Base-by-base conservation (phyloP, 2,329 filamentous ascomycete species). In the Mycosphaerelloides madeirae region DNA sequence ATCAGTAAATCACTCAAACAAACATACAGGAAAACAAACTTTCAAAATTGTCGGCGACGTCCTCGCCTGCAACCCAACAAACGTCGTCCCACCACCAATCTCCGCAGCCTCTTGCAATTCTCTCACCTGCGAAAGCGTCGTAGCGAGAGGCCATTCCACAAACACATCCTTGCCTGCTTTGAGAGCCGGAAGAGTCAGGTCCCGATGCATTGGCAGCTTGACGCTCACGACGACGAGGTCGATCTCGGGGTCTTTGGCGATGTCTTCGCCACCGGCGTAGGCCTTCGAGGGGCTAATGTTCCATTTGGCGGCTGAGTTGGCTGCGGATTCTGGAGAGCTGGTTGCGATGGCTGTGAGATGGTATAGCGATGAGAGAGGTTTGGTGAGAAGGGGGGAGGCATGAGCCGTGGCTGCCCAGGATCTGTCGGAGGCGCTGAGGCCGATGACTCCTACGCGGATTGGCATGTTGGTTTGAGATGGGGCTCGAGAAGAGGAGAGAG, bases 161-260 rank as follows among this genome's bases (percentile, higher is more conserved):
- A 71, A 77, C 9, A 74, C 65, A 34, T 71, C 62, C 54, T 77
- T 77, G 13, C 68, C 66, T 3, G 70, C 43, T 34, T 42, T 33
- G 14, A 52, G 7, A 2, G 65, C 66, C 1, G 71, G 70, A 9
- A 69, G 61, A 4, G 71, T 55, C 5, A 56, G 45, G 72, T 70
- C 32, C 65, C 66, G 9, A 70, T 62, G 12, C 42, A 70, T 70
- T 45, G 75, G 72, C 14, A 64, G 58, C 7, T 65, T 65, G 1
- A 76, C 70, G 40, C 61, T 65, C 43, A 71, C 64, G 38, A 74
- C 68, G 6, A 76, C 63, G 3, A 77, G 63, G 43, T 77, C 72
- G 34, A 77, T 62, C 41, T 71, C 64, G 0, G 66, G 58, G 50
- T 75, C 72, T 2, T 59, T 56, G 7, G 72, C 72, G 13, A 77